Percentiles rank a stretch among this genome's conserved stretches.
Evolutionary conservation across 1,284 basidiomycete genomes (phyloP).

Genomic region (Macrocystidia cucumis): DNA sequence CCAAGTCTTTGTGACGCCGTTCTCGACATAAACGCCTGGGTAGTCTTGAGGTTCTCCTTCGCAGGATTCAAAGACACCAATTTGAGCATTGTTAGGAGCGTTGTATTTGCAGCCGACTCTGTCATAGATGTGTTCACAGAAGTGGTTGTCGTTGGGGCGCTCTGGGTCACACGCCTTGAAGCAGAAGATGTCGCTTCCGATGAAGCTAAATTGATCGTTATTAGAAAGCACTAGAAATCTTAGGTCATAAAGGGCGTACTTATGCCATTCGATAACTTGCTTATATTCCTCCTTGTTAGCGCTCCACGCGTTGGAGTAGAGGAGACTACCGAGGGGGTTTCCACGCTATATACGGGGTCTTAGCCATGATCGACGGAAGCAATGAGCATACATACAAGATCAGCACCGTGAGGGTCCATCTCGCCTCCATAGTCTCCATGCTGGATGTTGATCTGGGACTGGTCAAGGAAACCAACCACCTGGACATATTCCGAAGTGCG

Average conservation of each 20-base stretch:
- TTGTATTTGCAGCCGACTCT: slow-evolving; percentile 21
- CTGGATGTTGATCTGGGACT: slow-evolving; percentile 46
- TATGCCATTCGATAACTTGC: slow-evolving; percentile 52
- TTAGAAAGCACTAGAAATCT: slow-evolving; percentile 1
- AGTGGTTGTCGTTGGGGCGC: slow-evolving; percentile 15
- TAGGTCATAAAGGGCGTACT: slow-evolving; percentile 21
- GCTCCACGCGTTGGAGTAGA: slow-evolving; percentile 48
- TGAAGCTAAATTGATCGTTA: slow-evolving; percentile 19
- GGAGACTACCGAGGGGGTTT: slow-evolving; percentile 47
- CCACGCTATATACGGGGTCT: slow-evolving; percentile 23
- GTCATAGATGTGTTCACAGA: slow-evolving; percentile 20
- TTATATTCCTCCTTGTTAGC: slow-evolving; percentile 28
- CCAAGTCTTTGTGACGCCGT: slow-evolving; percentile 38
- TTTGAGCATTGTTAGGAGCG: slow-evolving; percentile 15
- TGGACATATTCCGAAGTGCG: slow-evolving; percentile 47
- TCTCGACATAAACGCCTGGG: slow-evolving; percentile 24
- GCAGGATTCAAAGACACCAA: slow-evolving; percentile 12
- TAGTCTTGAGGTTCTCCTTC: slow-evolving; percentile 36
- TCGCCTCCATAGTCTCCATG: slow-evolving; percentile 55
- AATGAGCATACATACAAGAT: slow-evolving; percentile 33
- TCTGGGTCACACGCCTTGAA: slow-evolving; percentile 23
- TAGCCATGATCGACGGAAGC: slow-evolving; percentile 2
- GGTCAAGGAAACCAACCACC: slow-evolving; percentile 56
- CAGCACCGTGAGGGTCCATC: slow-evolving; percentile 58
- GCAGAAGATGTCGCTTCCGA: slow-evolving; percentile 21